Conservation (phyloP, 1,139 yeast genomes). For the Pichia sp. region DNA sequence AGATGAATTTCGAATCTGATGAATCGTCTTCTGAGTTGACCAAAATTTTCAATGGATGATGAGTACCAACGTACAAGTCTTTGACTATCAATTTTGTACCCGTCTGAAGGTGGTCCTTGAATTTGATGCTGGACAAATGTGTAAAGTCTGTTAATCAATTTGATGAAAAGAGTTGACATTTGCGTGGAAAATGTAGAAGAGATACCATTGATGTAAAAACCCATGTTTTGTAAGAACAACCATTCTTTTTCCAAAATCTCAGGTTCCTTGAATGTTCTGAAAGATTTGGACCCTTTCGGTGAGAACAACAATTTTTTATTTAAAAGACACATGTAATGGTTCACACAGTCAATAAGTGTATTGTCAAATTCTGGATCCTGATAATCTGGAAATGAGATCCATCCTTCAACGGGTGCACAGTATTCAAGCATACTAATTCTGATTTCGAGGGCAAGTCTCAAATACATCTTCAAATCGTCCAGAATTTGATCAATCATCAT, state of each 20-base stretch:
- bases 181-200: constrained; percentile 79
- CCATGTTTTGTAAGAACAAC: constrained; percentile 67
- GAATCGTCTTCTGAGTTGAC: constrained; percentile 78
- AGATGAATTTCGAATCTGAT: constrained; percentile 63
- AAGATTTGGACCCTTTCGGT: constrained; percentile 51
- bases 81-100: constrained; percentile 34
- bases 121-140: constrained; percentile 69
- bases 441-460: constrained; percentile 68
- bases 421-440: constrained; percentile 62
- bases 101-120: constrained; percentile 49
- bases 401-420: constrained; percentile 64
- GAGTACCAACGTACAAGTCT: constrained; percentile 77
- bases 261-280: constrained; percentile 85
- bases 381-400: constrained; percentile 60
- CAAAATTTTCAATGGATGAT: constrained; percentile 77
- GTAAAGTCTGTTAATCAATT: constrained; percentile 61
- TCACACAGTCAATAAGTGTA: constrained; percentile 67
- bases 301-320: constrained; percentile 75
- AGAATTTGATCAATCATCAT: constrained; percentile 96
- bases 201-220: constrained; percentile 74
- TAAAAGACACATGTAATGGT: constrained; percentile 62
- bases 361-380: constrained; percentile 67
- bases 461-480: constrained; percentile 74
- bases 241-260: constrained; percentile 81
- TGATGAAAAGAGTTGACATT: constrained; percentile 56